Conservation (phyloP, 1,139 yeast species). For the Debaryomyces fabryi region DNA sequence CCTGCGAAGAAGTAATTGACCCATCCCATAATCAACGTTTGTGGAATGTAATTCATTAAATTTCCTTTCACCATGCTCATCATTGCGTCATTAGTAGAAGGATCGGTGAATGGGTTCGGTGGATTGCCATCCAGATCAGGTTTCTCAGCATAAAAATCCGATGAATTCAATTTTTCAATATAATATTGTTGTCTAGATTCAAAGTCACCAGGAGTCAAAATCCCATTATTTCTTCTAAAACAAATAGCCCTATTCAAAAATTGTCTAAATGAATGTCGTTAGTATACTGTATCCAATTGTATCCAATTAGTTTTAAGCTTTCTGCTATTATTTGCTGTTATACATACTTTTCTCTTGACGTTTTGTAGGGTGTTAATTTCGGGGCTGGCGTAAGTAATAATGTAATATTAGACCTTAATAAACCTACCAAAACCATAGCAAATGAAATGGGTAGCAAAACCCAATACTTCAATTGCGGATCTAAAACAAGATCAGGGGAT, state of each 20-base stretch:
- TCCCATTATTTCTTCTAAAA: constrained; percentile 51
- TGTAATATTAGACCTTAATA: constrained; percentile 72
- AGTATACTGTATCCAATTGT: constrained; percentile 4
- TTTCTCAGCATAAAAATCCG: constrained; percentile 52
- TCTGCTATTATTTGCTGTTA: not conserved
- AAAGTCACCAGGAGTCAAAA: constrained; percentile 51
- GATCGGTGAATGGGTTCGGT: constrained; percentile 69
- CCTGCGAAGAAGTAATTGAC: constrained; percentile 93
- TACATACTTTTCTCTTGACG: constrained; percentile 60
- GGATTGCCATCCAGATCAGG: constrained; percentile 47
- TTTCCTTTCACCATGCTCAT: constrained; percentile 81
- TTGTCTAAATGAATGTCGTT: constrained; percentile 31
- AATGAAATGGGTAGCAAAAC: constrained; percentile 86
- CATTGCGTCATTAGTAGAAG: constrained; percentile 72
- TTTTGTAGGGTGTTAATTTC: constrained; percentile 53
- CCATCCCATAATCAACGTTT: constrained; percentile 95
- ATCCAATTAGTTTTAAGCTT: not conserved
- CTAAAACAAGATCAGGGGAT: constrained; percentile 52
- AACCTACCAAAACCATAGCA: constrained; percentile 90
- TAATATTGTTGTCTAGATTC: constrained; percentile 47
- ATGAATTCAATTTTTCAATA: constrained; percentile 50
- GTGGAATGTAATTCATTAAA: constrained; percentile 83
- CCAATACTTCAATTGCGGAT: constrained; percentile 86
- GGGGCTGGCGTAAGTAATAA: constrained; percentile 60
- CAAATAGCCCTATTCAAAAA: constrained; percentile 58